Evolutionary conservation across 805 yeast species (phyloP), one percentile per base, ranked within the genome.

Genomic region (Saturnispora kantuleensis): DNA sequence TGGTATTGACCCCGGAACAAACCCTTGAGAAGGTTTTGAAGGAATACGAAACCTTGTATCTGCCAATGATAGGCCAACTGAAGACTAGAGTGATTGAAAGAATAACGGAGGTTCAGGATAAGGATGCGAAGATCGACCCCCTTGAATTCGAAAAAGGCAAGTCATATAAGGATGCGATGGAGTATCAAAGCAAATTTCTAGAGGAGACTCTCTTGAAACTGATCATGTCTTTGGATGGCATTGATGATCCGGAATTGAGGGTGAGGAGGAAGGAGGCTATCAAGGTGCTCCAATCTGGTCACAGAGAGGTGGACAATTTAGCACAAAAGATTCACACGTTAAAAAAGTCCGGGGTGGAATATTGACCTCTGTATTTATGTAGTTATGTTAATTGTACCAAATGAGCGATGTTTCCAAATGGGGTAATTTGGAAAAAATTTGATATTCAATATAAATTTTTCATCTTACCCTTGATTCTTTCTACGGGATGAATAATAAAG

Each of bases 171-270:
- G 59, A 61, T 13, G 53, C 50, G n/a, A 42, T 57, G 29, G 45
- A 49, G 47, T 81, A 76, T 58, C 72, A 74, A 55, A 71, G 68
- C 52, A 71, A 73, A 42, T 83, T 69, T 57, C 77, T 68, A 58
- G 81, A 79, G 53, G 94, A 84, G 59, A 73, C 73, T 70, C 62
- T 84, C 36, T 65, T 84, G 58, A 81, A 82, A 56, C 69, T 80
- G 50, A 60, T 83, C 51, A 70, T 84, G 69, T 75, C 71, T 49
- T 65, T 84, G 44, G 94, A 84, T 54, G 79, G 74, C 3, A 67
- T 84, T 31, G 62, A 61, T 5, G 74, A 74, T 39, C 73, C 64
- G 1, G 63, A 66, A 1, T 64, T 84, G 51, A 74, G 84, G 50
- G 66, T 66, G 18, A 69, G 69, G 56, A 70, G 94, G 51, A 82